Evolutionary conservation across 768 basidiomycete species (phyloP).

Genomic region (Mycena indigotica): DNA sequence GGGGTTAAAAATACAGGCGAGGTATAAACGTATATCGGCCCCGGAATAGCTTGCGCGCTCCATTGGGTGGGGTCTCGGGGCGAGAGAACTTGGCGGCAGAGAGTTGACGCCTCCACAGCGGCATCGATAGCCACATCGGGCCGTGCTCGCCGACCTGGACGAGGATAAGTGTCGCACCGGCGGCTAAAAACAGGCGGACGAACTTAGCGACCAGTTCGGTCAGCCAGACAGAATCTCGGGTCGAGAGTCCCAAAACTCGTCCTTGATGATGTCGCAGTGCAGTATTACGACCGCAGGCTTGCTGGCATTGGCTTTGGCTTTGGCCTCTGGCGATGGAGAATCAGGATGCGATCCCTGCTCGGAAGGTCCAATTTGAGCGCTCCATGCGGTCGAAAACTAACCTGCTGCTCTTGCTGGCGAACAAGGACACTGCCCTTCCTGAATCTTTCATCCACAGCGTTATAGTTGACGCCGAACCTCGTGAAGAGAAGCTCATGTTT

Average conservation of each 20-base stretch:
- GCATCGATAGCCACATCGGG: too few species aligned
- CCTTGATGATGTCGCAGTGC: conserved; percentile 84
- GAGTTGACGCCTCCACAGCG: too few species aligned
- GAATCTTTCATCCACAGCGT: conserved; percentile 66
- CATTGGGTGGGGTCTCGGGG: too few species aligned
- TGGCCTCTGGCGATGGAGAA: neutral
- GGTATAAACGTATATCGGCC: too few species aligned
- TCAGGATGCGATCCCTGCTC: neutral
- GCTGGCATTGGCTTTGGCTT: conserved; percentile 21
- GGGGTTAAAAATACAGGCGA: too few species aligned
- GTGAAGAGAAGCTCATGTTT: conserved; percentile 92
- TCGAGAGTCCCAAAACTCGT: conserved; percentile 75
- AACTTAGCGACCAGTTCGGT: too few species aligned
- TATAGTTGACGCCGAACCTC: conserved; percentile 88
- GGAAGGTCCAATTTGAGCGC: conserved; percentile 1
- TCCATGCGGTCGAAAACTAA: too few species aligned
- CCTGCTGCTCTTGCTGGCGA: conserved; percentile 53
- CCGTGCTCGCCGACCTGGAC: too few species aligned
- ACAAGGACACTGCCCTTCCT: conserved; percentile 86
- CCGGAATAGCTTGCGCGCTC: too few species aligned
- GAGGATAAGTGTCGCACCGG: too few species aligned
- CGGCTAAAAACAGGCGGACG: too few species aligned
- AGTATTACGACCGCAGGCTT: conserved; percentile 54
- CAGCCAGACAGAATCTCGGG: conserved; percentile 52
- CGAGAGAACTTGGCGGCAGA: too few species aligned